These are phyloP conservation scores for Vigna reflexopilosa DNA, from an alignment of 306 rosid genomes.

Conservation along the genomic window DNA sequence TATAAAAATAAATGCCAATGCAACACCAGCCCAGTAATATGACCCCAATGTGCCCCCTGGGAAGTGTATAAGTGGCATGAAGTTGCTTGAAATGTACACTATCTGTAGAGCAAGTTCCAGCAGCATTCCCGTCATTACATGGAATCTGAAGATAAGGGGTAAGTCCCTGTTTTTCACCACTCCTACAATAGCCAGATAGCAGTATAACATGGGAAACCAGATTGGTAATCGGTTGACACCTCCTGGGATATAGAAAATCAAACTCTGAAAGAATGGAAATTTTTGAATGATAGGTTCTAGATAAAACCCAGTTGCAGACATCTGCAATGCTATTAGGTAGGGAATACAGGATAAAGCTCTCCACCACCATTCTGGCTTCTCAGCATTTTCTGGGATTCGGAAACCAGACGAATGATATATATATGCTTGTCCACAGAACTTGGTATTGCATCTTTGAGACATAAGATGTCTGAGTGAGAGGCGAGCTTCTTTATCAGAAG, in stretches of 20 bases:
- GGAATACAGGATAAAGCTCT: slow-evolving; percentile 83
- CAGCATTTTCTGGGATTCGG: slow-evolving; percentile 58
- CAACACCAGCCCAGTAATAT: slow-evolving; percentile 86
- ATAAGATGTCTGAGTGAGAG: slow-evolving; percentile 42
- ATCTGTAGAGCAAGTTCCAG: slow-evolving; percentile 70
- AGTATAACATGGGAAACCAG: slow-evolving; percentile 79
- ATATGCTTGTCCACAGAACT: slow-evolving; percentile 55
- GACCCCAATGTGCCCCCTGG: slow-evolving; percentile 66
- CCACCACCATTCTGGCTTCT: slow-evolving; percentile 98
- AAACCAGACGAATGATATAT: slow-evolving; percentile 56
- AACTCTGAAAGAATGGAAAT: slow-evolving; percentile 50
- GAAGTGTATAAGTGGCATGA: slow-evolving; percentile 82
- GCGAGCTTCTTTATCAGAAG: slow-evolving; percentile 44
- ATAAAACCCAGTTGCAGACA: slow-evolving; percentile 75
- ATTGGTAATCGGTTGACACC: slow-evolving; percentile 65
- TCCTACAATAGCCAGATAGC: slow-evolving; percentile 56
- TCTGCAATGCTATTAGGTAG: slow-evolving; percentile 70
- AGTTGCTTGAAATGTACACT: slow-evolving; percentile 69
- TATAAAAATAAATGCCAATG: slow-evolving; percentile 60
- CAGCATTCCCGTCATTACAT: slow-evolving; percentile 78
- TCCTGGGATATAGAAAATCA: slow-evolving; percentile 79
- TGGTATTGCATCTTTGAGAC: slow-evolving; percentile 42
- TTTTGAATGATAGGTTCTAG: slow-evolving; percentile 65
- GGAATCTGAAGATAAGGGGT: slow-evolving; percentile 76
- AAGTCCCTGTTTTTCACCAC: slow-evolving; percentile 72